phyloP scores from a whole-genome alignment of 202 grass and related monocot species.

The Hordeum pubiflorum region DNA sequence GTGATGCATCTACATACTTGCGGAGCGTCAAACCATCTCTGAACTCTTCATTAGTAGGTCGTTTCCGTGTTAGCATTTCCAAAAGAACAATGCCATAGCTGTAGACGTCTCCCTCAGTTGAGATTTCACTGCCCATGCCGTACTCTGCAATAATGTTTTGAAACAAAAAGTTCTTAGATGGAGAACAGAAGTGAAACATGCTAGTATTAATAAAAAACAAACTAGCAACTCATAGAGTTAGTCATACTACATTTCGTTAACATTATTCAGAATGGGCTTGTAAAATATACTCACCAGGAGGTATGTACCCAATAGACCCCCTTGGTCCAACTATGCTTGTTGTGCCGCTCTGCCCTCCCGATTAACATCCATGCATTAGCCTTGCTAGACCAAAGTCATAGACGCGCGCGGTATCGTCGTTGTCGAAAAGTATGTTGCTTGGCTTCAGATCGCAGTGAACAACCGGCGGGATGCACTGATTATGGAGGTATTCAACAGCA shows the following conservation, averaged over 20 bases:
- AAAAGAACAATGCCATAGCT: conserved; percentile 32
- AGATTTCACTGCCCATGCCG: conserved; percentile 12
- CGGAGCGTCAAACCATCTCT: conserved; percentile 13
- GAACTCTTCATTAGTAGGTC: conserved; percentile 28
- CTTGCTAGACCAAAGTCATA: conserved; percentile 46
- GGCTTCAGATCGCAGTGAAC: conserved; percentile 8
- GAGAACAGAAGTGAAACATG: not conserved
- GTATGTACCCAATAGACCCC: not conserved
- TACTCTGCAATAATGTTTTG: conserved; percentile 14
- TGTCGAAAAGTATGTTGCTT: not conserved
- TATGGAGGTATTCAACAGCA: conserved; percentile 38
- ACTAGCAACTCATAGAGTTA: too few relatives aligned
- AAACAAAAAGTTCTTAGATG: not conserved
- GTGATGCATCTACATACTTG: not conserved
- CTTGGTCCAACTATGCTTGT: not conserved
- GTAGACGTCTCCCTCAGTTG: conserved; percentile 16
- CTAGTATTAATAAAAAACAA: not conserved
- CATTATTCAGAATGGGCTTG: not conserved
- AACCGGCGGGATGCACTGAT: conserved; percentile 13
- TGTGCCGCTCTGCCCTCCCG: not conserved
- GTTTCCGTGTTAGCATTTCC: conserved; percentile 29
- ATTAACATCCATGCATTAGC: not conserved
- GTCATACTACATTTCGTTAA: not conserved
- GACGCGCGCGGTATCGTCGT: conserved; percentile 25
- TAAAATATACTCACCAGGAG: not conserved